Base-by-base conservation (phyloP, 306 rosid species). In the Acacia confusa region DNA sequence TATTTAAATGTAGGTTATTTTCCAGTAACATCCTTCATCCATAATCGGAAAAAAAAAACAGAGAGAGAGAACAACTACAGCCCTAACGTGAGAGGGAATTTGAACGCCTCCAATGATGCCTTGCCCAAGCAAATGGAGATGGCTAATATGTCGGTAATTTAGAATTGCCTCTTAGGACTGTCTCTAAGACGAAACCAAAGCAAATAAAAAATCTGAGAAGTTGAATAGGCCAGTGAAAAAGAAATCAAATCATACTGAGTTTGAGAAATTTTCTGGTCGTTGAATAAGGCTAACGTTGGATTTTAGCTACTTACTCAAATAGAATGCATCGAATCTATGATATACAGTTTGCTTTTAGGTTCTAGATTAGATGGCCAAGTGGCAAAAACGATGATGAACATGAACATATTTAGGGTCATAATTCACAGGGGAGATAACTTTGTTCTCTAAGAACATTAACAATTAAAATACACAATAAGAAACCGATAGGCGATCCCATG, bases 211-310 rank as follows among this genome's bases (percentile, higher is more conserved):
- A 75, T 36, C 60, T 57, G 61, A 27, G 2, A 91, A 84, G 70
- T 64, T 66, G 45, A 89, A 74, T 69, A 63, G 65, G 19, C 32
- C 57, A 1, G 78, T 69, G 75, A 30, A 25, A 41, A 24, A 85
- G 2, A 73, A 64, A 64, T 28, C 40, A 32, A 30, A 78, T 12
- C 88, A 88, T 32, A 57, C 85, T 11, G 81, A 83, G 40, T 64
- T 92, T 45, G 99, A 93, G 71, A 88, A 82, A 61, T 93, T 88
- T 79, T 95, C 98, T 4, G 98, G 99, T 79, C 87, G 93, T 81
- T 88, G 95, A 57, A 84, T 92, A 44, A 91, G 94, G 98, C 88
- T 12, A 12, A 19, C 44, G 80, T 19, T 44, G 13, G 32, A n/a
- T 69, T 69, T 20, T n/a, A 40, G 32, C 50, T 41, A 7, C 19